phyloP scores from a whole-genome alignment of 1,284 basidiomycete genomes.

The Sanghuangporus weigelae region DNA sequence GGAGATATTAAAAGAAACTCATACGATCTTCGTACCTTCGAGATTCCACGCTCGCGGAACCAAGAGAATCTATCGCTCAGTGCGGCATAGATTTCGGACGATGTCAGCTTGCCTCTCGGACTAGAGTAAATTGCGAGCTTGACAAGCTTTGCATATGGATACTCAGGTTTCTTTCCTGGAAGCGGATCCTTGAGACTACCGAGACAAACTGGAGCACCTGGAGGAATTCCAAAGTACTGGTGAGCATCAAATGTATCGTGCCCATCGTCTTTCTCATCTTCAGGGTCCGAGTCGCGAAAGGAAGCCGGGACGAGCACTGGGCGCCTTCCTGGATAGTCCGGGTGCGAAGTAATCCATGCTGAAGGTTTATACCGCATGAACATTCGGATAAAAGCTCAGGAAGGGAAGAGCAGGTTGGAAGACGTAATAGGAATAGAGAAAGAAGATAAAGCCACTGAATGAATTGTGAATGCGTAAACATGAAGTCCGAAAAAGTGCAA shows the following conservation, averaged over 20 bases:
- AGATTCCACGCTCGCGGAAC: constrained; percentile 40
- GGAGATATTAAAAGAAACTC: neutral
- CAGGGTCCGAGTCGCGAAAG: constrained; percentile 12
- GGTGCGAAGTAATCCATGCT: neutral
- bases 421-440: neutral
- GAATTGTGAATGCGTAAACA: no score
- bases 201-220: constrained; percentile 38
- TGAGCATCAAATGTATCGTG: constrained; percentile 12
- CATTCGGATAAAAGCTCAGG: neutral
- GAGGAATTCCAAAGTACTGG: constrained; percentile 14
- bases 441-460: neutral
- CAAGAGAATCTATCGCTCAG: constrained; percentile 55
- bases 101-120: constrained; percentile 47
- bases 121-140: constrained; percentile 72
- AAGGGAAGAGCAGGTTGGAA: neutral
- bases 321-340: neutral
- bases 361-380: neutral
- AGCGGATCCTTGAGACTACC: constrained; percentile 46
- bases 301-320: constrained; percentile 15
- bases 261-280: neutral
- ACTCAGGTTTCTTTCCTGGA: constrained; percentile 46
- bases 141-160: constrained; percentile 52
- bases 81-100: constrained; percentile 59
- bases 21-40: constrained; percentile 48
- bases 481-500: no score